These are phyloP conservation scores for Dipteronia sinensis DNA, from an alignment of 345 rosid genomes.

Conservation along the genomic window DNA sequence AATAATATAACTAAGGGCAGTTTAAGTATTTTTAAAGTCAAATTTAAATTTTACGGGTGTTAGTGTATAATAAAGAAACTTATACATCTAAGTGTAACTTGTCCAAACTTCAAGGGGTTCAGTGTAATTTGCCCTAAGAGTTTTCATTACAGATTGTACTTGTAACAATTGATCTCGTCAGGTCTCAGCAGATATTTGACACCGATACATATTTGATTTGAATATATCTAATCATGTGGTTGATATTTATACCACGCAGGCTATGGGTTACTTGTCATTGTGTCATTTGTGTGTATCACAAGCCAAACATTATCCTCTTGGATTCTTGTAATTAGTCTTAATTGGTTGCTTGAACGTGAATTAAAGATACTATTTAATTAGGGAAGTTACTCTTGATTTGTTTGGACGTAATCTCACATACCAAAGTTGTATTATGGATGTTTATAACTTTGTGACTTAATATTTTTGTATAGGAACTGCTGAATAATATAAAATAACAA, in stretches of 20 bases:
- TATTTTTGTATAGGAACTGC: too few species aligned
- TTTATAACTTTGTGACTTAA: constrained; percentile 19
- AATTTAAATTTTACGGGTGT: too few species aligned
- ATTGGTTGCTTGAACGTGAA: constrained; percentile 26
- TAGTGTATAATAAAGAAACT: too few species aligned
- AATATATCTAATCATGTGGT: neutral
- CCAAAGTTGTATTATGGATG: constrained; percentile 19
- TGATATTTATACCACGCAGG: neutral
- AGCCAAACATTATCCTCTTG: constrained; percentile 28
- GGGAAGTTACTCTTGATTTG: neutral
- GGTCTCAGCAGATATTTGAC: too few species aligned
- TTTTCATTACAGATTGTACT: too few species aligned
- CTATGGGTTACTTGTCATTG: neutral
- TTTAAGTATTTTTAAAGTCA: too few species aligned
- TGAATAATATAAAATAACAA: neutral
- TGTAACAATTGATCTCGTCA: too few species aligned
- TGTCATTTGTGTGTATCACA: constrained; percentile 12
- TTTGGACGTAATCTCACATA: constrained; percentile 15
- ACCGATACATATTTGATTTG: too few species aligned
- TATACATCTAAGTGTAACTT: too few species aligned
- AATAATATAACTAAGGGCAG: too few species aligned
- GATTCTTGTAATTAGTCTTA: constrained; percentile 29
- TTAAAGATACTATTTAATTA: constrained; percentile 20
- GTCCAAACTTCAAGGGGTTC: too few species aligned
- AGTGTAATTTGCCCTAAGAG: too few species aligned